phyloP scores from a whole-genome alignment of 352 stramenopile genomes.

The Phytophthora boehmeriae region DNA sequence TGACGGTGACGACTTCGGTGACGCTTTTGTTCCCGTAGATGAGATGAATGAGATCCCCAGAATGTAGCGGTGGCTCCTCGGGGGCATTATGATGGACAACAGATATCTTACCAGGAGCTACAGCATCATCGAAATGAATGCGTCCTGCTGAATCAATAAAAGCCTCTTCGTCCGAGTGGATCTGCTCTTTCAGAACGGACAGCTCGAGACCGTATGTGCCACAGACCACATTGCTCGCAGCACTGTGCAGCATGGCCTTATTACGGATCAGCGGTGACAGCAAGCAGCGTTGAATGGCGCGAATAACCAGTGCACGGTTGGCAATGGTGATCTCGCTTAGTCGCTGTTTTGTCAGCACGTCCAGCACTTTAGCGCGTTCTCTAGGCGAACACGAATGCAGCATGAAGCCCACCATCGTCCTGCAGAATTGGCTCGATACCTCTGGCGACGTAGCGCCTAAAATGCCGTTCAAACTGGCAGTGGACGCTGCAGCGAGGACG shows the following conservation, averaged over 20 bases:
- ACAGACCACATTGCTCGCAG: constrained; percentile 72
- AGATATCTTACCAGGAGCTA: constrained; percentile 14
- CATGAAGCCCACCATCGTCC: constrained; percentile 89
- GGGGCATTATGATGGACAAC: constrained; percentile 8
- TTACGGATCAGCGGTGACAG: constrained; percentile 71
- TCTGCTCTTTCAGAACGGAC: constrained; percentile 80
- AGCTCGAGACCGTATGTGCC: constrained; percentile 73
- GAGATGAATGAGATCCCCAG: constrained; percentile 77
- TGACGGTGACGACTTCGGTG: constrained; percentile 79
- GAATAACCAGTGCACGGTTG: constrained; percentile 81
- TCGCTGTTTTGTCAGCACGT: constrained; percentile 73
- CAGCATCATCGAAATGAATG: constrained; percentile 29
- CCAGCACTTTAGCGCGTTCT: constrained; percentile 71
- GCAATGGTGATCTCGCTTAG: constrained; percentile 74
- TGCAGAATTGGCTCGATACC: constrained; percentile 75
- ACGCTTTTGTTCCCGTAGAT: constrained; percentile 82
- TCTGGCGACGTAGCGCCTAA: constrained; percentile 77
- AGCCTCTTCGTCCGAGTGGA: constrained; percentile 69
- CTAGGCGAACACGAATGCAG: constrained; percentile 66
- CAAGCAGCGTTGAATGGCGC: constrained; percentile 78
- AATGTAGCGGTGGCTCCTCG: constrained; percentile 56
- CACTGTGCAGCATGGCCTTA: constrained; percentile 67
- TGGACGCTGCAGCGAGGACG: constrained; percentile 61
- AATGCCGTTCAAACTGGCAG: constrained; percentile 77
- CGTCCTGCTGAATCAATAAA: constrained; percentile 40